Percentiles rank a stretch among this genome's conserved stretches.
These are phyloP conservation scores for Plasmopara viticola DNA, from an alignment of 352 stramenopile genomes.

Conservation along the genomic window DNA sequence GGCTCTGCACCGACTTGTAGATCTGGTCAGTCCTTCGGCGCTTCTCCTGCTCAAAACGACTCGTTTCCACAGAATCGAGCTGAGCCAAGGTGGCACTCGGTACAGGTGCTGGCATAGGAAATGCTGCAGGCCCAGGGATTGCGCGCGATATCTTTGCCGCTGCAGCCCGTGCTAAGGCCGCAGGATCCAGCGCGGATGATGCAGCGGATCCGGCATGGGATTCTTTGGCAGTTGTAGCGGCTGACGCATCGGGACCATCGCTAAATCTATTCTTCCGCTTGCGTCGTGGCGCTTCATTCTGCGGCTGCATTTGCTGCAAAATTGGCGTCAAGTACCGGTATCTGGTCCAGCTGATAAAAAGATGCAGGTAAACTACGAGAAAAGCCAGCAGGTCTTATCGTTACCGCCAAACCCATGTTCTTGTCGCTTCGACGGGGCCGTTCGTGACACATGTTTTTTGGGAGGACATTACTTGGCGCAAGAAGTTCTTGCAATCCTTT, in stretches of 20 bases:
- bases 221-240: slow-evolving; percentile 16
- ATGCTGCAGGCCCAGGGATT: slow-evolving; percentile 27
- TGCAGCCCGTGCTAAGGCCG: slow-evolving; percentile 57
- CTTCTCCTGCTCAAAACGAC: slow-evolving; percentile 48
- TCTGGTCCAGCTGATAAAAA: not conserved
- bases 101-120: slow-evolving; percentile 1
- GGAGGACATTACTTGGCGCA: no score
- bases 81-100: slow-evolving; percentile 1
- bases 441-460: no score
- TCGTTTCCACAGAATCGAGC: slow-evolving; percentile 29
- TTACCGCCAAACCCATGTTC: no score
- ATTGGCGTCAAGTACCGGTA: not conserved
- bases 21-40: slow-evolving; percentile 63
- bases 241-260: slow-evolving; percentile 32
- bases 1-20: slow-evolving; percentile 77
- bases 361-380: not conserved
- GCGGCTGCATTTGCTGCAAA: slow-evolving; percentile 10
- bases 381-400: not conserved
- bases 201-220: slow-evolving; percentile 2
- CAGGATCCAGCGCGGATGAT: slow-evolving; percentile 30
- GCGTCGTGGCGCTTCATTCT: slow-evolving; percentile 29
- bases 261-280: slow-evolving; percentile 85
- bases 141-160: slow-evolving; percentile 68
- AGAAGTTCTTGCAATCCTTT: no score
- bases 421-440: no score